Percentiles rank a stretch among this genome's conserved stretches.
Conservation (phyloP, 1,284 basidiomycete species). For the Rhodotorula sp. region DNA sequence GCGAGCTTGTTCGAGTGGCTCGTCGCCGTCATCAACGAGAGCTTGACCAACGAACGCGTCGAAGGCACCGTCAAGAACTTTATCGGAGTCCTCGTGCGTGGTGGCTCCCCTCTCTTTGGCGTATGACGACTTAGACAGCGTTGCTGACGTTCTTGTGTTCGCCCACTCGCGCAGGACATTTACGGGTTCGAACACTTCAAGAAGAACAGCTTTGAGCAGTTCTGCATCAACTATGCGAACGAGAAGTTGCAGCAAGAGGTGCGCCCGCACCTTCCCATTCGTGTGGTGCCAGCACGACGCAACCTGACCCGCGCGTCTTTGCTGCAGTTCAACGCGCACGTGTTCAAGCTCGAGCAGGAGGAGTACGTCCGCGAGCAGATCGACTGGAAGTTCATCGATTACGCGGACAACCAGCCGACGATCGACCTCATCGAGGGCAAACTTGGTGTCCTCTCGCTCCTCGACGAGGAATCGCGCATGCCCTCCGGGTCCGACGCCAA, state of each 20-base stretch:
- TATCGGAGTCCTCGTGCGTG: constrained; percentile 82
- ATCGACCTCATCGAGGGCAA: constrained; percentile 98
- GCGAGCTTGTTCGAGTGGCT: constrained; percentile 99
- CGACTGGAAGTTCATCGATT: constrained; percentile 99
- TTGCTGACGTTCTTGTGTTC: neutral
- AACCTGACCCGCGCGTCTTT: neutral
- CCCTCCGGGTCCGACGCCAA: constrained; percentile 91
- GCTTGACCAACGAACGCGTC: constrained; percentile 85
- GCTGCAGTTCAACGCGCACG: constrained; percentile 88
- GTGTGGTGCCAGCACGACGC: no score
- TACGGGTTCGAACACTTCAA: constrained; percentile 97
- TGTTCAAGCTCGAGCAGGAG: constrained; percentile 97
- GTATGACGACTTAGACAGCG: neutral
- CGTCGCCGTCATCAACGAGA: constrained; percentile 94
- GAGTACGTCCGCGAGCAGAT: constrained; percentile 98
- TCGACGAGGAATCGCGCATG: constrained; percentile 97
- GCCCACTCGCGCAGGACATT: constrained; percentile 29
- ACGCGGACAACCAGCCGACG: constrained; percentile 96
- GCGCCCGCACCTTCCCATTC: neutral
- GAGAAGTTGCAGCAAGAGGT: constrained; percentile 97
- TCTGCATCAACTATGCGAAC: constrained; percentile 99
- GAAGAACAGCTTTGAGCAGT: constrained; percentile 99
- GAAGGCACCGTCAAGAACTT: constrained; percentile 89
- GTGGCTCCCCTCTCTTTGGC: no score
- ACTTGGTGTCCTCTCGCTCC: constrained; percentile 87